Evolutionary conservation across 371 early-diverging fungal genomes (phyloP).

Genomic region (Mucor velutinosus): DNA sequence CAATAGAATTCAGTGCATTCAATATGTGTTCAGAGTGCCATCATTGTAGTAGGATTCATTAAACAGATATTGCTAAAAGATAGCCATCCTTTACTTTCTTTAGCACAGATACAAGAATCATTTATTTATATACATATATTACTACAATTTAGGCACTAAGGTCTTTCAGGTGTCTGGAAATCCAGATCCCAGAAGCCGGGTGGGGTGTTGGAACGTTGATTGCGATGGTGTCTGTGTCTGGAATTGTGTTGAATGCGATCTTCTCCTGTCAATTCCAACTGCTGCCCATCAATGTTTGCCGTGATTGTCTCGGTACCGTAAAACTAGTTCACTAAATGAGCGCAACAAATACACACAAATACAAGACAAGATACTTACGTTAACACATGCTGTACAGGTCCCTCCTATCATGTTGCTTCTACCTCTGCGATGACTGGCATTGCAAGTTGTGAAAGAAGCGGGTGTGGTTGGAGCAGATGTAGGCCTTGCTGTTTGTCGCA

Average conservation of each 20-base stretch:
- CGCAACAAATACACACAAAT: neutral
- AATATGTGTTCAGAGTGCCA: neutral
- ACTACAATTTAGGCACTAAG: neutral
- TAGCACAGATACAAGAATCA: neutral
- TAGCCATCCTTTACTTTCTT: too few relatives aligned
- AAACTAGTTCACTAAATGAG: neutral
- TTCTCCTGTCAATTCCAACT: neutral
- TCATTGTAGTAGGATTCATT: too few relatives aligned
- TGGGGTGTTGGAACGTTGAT: neutral
- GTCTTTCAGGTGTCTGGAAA: neutral
- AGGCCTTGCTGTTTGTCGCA: neutral
- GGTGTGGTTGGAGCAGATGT: neutral
- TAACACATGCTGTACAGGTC: neutral
- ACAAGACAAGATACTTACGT: neutral
- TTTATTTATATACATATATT: neutral
- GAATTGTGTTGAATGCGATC: constrained; percentile 6
- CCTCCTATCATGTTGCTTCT: neutral
- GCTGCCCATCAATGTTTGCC: neutral
- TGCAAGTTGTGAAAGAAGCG: neutral
- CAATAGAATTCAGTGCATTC: neutral
- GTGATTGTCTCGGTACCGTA: constrained; percentile 1
- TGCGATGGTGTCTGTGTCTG: neutral
- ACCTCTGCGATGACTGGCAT: neutral
- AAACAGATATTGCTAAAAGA: too few relatives aligned
- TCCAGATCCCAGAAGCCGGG: constrained; percentile 9